phyloP scores from a whole-genome alignment of 1,284 basidiomycete species.

The Sphaerobolus stellatus region DNA sequence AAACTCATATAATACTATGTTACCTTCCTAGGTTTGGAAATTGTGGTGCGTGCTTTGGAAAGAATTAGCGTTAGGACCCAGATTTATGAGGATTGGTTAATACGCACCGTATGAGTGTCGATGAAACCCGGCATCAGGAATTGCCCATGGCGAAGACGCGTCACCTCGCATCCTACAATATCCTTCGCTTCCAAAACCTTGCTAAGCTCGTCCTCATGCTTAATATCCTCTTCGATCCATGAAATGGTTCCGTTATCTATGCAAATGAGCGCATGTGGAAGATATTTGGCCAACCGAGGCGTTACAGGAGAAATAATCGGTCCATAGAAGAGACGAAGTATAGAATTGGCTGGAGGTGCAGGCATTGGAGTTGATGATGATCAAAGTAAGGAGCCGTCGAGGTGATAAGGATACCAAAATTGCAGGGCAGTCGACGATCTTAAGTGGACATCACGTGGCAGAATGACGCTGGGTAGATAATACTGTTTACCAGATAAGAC shows the following conservation, averaged over 20 bases:
- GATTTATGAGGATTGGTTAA: slow-evolving; percentile 20
- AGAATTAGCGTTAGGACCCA: too few relatives aligned
- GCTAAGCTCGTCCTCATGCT: slow-evolving; percentile 38
- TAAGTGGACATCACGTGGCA: too few relatives aligned
- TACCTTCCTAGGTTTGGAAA: slow-evolving; percentile 81
- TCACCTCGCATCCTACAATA: slow-evolving; percentile 35
- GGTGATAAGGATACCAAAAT: too few relatives aligned
- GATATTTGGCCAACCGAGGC: slow-evolving; percentile 51
- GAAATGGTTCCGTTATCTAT: slow-evolving; percentile 63
- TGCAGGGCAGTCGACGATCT: too few relatives aligned
- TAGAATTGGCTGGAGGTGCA: too few relatives aligned
- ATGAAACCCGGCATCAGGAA: slow-evolving; percentile 88
- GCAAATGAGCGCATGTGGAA: slow-evolving; percentile 58
- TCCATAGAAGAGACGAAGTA: slow-evolving; percentile 60
- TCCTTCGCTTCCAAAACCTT: slow-evolving; percentile 42
- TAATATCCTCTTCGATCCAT: slow-evolving; percentile 64
- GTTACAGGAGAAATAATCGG: slow-evolving; percentile 65
- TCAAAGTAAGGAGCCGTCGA: too few relatives aligned
- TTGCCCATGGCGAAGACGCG: slow-evolving; percentile 61
- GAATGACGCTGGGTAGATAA: too few relatives aligned
- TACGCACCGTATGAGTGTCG: slow-evolving; percentile 84
- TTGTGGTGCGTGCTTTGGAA: slow-evolving; percentile 78
- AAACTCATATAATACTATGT: too few relatives aligned
- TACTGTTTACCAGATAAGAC: too few relatives aligned
- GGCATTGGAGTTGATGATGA: too few relatives aligned